Evolutionary conservation across 257 asterid genomes (phyloP).

Genomic region (Solanum piurae): DNA sequence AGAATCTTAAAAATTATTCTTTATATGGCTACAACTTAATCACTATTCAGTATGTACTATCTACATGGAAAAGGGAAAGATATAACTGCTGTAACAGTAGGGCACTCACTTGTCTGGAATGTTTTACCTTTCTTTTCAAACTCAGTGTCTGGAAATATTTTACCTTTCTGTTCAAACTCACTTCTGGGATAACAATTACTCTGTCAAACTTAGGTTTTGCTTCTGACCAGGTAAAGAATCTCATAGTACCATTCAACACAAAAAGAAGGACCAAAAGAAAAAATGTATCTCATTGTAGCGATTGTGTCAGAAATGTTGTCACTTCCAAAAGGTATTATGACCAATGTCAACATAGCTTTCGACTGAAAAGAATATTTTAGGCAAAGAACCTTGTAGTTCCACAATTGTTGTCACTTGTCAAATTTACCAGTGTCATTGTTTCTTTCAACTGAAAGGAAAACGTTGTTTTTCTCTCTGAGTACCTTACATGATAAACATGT

Average conservation of each 20-base stretch:
- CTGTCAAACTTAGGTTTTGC: not conserved
- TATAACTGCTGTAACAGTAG: not conserved
- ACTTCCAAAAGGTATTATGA: not conserved
- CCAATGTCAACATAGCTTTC: not conserved
- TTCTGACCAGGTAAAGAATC: not conserved
- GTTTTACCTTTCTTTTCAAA: not conserved
- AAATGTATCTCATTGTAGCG: not conserved
- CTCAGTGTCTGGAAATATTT: not conserved
- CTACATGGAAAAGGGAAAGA: not conserved
- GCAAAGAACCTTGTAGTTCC: not conserved
- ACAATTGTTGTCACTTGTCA: not conserved
- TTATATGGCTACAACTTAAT: not conserved
- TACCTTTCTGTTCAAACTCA: not conserved
- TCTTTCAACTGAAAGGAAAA: not conserved
- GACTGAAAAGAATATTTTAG: not conserved
- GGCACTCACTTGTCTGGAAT: not conserved
- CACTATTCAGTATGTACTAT: not conserved
- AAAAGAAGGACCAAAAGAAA: not conserved
- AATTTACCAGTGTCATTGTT: not conserved
- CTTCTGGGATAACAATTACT: not conserved
- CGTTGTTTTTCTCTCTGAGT: not conserved
- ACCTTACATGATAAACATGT: not conserved
- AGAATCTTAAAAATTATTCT: not conserved
- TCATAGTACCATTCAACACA: not conserved
- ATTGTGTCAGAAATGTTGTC: not conserved